Evolutionary conservation across 106 monocot species (phyloP).

Genomic region (Apostasia ramifera): DNA sequence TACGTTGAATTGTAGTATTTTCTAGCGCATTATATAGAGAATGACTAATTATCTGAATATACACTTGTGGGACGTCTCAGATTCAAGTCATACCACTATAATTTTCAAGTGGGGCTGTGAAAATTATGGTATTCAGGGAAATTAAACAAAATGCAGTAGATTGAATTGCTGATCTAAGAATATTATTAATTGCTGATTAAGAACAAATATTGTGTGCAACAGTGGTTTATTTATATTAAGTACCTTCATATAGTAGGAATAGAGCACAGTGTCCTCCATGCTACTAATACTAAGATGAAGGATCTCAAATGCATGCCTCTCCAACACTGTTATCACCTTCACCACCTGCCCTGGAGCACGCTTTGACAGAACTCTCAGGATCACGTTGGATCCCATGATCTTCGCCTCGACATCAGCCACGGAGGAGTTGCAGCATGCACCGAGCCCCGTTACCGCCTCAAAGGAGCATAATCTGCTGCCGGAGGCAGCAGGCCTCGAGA

Average conservation of each 20-base stretch:
- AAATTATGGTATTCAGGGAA: background rate
- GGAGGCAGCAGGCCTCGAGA: background rate
- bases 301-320: conserved; percentile 55
- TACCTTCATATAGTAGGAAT: conserved; percentile 88
- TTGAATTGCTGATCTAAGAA: background rate
- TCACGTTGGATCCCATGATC: conserved; percentile 72
- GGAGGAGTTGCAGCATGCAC: conserved; percentile 67
- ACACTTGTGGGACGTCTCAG: too few species aligned
- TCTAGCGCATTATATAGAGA: too few species aligned
- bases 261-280: conserved; percentile 85
- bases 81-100: background rate
- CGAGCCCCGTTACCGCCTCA: conserved; percentile 39
- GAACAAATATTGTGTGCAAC: background rate
- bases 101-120: background rate
- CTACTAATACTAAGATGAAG: conserved; percentile 84
- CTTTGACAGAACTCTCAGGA: conserved; percentile 60
- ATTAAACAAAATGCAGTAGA: background rate
- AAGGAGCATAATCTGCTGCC: background rate
- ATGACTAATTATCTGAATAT: too few species aligned
- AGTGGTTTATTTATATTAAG: background rate
- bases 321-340: conserved; percentile 48
- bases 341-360: conserved; percentile 51
- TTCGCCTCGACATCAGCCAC: conserved; percentile 82
- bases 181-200: background rate
- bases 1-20: too few species aligned